These are phyloP conservation scores for Metarhizium sp. DNA, from an alignment of 2,329 filamentous ascomycete genomes.

Conservation along the genomic window DNA sequence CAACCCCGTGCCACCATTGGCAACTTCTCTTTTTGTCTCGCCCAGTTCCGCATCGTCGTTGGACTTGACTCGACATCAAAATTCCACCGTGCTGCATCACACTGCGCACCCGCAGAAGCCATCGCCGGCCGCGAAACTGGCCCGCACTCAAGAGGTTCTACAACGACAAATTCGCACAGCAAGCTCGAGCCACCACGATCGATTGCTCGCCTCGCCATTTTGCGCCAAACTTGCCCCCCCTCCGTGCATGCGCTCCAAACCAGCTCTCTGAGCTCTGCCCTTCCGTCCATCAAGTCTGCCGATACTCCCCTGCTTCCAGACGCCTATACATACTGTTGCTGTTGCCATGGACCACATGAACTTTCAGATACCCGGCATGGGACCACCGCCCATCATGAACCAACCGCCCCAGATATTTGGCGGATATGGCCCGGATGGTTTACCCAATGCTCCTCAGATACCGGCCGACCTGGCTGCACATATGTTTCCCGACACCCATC, in stretches of 20 bases:
- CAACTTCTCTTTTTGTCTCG: neutral
- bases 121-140: too few species aligned
- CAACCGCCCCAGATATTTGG: conserved; percentile 63
- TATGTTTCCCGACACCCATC: conserved; percentile 48
- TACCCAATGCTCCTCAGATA: conserved; percentile 43
- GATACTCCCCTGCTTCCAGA: neutral
- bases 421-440: conserved; percentile 48
- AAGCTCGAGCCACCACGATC: neutral
- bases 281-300: neutral
- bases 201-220: neutral
- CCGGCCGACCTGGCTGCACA: conserved; percentile 49
- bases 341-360: conserved; percentile 35
- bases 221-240: neutral
- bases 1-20: neutral
- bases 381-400: conserved; percentile 50
- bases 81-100: neutral
- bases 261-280: neutral
- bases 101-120: neutral
- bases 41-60: neutral
- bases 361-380: conserved; percentile 50
- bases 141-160: neutral
- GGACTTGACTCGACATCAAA: neutral
- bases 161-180: neutral
- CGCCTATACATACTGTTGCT: neutral
- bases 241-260: neutral